Conservation (phyloP, 2,329 filamentous ascomycete genomes). For the Didymella lethalis region DNA sequence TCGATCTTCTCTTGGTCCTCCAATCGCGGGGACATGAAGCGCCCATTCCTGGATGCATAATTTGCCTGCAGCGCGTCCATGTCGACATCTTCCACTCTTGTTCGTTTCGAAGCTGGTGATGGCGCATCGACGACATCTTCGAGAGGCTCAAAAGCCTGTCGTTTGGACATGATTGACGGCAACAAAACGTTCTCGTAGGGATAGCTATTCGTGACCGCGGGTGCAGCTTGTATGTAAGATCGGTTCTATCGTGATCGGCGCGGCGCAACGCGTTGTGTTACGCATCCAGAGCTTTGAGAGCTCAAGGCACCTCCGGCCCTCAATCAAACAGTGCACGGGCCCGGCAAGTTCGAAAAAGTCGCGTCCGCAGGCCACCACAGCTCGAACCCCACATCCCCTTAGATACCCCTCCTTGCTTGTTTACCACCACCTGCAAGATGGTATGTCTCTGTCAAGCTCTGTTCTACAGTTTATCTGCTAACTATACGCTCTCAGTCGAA, state of each 20-base stretch:
- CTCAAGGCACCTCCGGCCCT: constrained; percentile 27
- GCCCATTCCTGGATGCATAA: constrained; percentile 39
- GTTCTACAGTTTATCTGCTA: constrained; percentile 14
- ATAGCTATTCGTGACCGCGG: no score
- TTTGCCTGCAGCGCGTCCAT: constrained; percentile 44
- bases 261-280: neutral
- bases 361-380: constrained; percentile 44
- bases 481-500: constrained; percentile 59
- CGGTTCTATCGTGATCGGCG: neutral
- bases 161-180: constrained; percentile 56
- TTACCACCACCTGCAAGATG: constrained; percentile 39
- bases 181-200: no score
- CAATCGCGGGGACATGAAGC: constrained; percentile 39
- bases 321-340: constrained; percentile 31
- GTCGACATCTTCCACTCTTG: constrained; percentile 55
- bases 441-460: constrained; percentile 27
- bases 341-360: constrained; percentile 41
- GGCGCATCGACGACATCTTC: constrained; percentile 51
- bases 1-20: constrained; percentile 42
- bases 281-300: constrained; percentile 18
- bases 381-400: constrained; percentile 33
- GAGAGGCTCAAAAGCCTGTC: constrained; percentile 56
- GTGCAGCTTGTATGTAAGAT: no score
- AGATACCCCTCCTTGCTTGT: constrained; percentile 44
- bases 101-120: constrained; percentile 59